A percentile compares a stretch with the other conserved stretches of the same genome.
phyloP scores from a whole-genome alignment of 2,329 filamentous ascomycete species.

The Colletotrichum aenigma region DNA sequence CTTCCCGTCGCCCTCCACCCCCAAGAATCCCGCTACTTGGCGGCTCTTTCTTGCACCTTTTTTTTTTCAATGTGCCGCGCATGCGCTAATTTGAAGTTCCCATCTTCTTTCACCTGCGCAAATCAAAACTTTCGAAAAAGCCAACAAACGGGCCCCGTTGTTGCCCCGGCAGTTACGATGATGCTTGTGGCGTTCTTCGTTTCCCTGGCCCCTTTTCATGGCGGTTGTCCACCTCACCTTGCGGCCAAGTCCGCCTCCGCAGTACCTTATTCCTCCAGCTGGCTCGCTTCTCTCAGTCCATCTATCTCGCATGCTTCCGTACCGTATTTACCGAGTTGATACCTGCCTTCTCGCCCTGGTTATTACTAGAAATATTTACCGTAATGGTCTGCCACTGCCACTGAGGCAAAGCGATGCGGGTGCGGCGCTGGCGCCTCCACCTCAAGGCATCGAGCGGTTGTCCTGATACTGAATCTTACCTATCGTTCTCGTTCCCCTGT shows the following conservation, averaged over 20 bases:
- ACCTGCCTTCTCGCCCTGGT: neutral
- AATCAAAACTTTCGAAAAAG: neutral
- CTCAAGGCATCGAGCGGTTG: neutral
- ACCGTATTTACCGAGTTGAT: neutral
- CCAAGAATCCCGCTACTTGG: neutral
- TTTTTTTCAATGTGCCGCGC: neutral
- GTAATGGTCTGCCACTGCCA: neutral
- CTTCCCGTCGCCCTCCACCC: neutral
- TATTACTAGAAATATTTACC: neutral
- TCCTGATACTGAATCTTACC: neutral
- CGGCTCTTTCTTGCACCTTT: neutral
- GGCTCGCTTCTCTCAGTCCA: neutral
- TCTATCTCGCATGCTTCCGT: neutral
- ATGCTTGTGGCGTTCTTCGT: neutral
- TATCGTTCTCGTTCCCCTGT: neutral
- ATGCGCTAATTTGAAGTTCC: neutral
- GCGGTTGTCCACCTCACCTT: neutral
- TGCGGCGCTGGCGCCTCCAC: neutral
- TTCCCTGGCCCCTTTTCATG: neutral
- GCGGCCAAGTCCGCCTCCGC: too few species aligned
- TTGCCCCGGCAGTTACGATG: neutral
- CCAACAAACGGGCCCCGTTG: neutral
- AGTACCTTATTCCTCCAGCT: neutral
- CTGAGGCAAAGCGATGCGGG: neutral
- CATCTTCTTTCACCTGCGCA: neutral